Evolutionary conservation across 192 early-diverging fungal genomes (phyloP).

Genomic region (Rhizophagus sp.): DNA sequence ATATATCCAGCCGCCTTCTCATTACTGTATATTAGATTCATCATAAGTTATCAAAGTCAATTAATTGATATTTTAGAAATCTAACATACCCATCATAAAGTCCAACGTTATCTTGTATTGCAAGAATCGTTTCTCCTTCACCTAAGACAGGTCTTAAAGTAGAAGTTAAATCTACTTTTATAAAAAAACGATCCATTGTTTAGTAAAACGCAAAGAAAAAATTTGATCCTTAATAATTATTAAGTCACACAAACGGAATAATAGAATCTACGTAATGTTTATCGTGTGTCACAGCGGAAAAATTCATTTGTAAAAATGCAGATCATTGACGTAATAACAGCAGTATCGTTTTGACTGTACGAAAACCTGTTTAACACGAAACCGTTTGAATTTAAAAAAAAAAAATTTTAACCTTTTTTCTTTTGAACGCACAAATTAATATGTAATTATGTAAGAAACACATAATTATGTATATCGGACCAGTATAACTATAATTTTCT

Average conservation of each 20-base stretch:
- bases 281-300: background rate
- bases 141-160: constrained; percentile 55
- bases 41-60: background rate
- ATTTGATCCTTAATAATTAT: too few relatives aligned
- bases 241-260: background rate
- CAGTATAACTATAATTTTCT: too few relatives aligned
- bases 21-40: constrained; percentile 43
- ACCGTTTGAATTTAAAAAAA: too few relatives aligned
- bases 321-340: background rate
- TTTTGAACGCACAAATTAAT: too few relatives aligned
- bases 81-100: constrained; percentile 64
- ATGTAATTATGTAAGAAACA: too few relatives aligned
- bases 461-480: too few relatives aligned
- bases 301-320: background rate
- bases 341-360: too few relatives aligned
- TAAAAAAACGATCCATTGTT: constrained; percentile 49
- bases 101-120: constrained; percentile 65
- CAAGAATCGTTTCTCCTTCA: constrained; percentile 53
- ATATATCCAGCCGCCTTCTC: constrained; percentile 63
- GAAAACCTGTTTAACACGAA: too few relatives aligned
- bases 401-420: too few relatives aligned
- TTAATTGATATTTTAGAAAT: constrained; percentile 17
- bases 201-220: too few relatives aligned
- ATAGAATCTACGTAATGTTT: background rate
- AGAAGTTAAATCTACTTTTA: constrained; percentile 46